Conservation (phyloP, 805 yeast genomes). For the Wickerhamomyces strasburgensis region DNA sequence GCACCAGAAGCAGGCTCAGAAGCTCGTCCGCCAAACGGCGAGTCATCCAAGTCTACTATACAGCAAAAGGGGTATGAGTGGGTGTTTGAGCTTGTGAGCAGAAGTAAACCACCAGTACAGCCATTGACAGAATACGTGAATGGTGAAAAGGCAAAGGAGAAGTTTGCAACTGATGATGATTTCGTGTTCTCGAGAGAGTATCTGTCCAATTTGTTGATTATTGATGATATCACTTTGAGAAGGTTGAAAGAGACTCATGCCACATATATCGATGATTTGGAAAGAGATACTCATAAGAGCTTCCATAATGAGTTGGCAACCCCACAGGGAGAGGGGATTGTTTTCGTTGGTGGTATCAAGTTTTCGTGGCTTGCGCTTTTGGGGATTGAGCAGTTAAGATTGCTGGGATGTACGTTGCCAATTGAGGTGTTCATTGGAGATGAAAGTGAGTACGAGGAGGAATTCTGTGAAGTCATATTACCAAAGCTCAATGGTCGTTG, state of each 20-base stretch:
- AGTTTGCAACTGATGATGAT: conserved; percentile 34
- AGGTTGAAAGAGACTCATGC: conserved; percentile 36
- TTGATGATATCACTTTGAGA: conserved; percentile 31
- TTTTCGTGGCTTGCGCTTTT: conserved; percentile 67
- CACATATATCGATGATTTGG: conserved; percentile 28
- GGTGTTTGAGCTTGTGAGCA: conserved; percentile 26
- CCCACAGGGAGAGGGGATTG: conserved; percentile 49
- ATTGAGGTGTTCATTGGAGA: conserved; percentile 68
- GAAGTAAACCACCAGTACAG: conserved; percentile 32
- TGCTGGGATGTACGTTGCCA: conserved; percentile 59
- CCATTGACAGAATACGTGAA: conserved; percentile 40
- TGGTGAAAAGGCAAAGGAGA: conserved; percentile 38
- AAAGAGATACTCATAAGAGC: conserved; percentile 34
- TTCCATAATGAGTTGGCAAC: conserved; percentile 25
- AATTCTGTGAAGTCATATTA: conserved; percentile 53
- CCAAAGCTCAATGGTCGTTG: conserved; percentile 62
- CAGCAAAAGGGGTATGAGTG: conserved; percentile 17
- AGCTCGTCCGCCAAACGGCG: not conserved
- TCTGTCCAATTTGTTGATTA: conserved; percentile 37
- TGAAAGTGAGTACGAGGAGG: conserved; percentile 60
- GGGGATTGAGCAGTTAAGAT: conserved; percentile 55
- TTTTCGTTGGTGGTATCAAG: conserved; percentile 70
- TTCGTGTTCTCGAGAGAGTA: conserved; percentile 43
- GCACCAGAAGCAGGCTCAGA: not conserved
- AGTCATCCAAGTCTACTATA: not conserved